Evolutionary conservation across 805 yeast species (phyloP).

Genomic region (Hagleromyces aurorensis): DNA sequence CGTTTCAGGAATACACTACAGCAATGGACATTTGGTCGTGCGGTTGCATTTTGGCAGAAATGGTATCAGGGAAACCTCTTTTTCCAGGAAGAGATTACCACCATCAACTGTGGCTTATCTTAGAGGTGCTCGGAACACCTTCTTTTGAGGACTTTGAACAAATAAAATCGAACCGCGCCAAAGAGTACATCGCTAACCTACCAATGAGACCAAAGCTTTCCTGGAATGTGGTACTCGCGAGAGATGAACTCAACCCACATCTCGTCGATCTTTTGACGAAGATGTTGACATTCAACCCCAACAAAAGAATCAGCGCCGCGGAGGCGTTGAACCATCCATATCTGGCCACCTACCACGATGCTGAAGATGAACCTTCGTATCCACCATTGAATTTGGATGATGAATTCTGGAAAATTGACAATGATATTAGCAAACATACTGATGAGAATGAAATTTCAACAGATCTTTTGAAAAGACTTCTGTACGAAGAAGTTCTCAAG

Average conservation of each 20-base stretch:
- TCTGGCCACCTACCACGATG: constrained; percentile 57
- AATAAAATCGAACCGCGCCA: constrained; percentile 66
- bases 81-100: constrained; percentile 73
- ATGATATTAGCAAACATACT: constrained; percentile 25
- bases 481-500: constrained; percentile 73
- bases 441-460: constrained; percentile 69
- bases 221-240: constrained; percentile 29
- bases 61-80: constrained; percentile 52
- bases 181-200: constrained; percentile 64
- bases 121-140: constrained; percentile 68
- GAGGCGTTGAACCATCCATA: constrained; percentile 74
- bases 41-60: constrained; percentile 70
- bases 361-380: constrained; percentile 58
- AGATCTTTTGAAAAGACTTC: constrained; percentile 63
- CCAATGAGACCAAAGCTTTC: constrained; percentile 53
- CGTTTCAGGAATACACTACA: constrained; percentile 62
- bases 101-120: constrained; percentile 56
- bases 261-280: constrained; percentile 60
- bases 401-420: constrained; percentile 36
- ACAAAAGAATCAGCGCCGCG: constrained; percentile 63
- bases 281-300: constrained; percentile 64
- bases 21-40: constrained; percentile 79
- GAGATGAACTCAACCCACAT: constrained; percentile 32
- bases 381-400: constrained; percentile 32
- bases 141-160: constrained; percentile 63